Evolutionary conservation across 169 alveolate genomes (phyloP).

Genomic region (Cryptosporidium sp.): DNA sequence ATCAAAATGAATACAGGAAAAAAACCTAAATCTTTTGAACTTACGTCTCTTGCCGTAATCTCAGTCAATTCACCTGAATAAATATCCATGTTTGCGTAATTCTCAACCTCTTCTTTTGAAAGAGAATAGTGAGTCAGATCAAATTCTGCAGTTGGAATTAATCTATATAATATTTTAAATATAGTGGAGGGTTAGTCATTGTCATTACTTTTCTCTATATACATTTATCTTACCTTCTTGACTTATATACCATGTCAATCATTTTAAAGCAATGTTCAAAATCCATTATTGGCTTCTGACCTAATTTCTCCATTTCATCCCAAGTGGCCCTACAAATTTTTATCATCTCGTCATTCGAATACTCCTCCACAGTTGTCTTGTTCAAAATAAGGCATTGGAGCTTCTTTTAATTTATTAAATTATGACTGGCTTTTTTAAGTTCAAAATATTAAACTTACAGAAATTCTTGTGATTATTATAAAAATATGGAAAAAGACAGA

Average conservation of each 20-base stretch:
- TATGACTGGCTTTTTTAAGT: not conserved
- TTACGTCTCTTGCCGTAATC: slow-evolving; percentile 37
- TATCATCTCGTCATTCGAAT: slow-evolving; percentile 26
- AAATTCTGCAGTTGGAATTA: slow-evolving; percentile 65
- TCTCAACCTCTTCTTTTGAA: slow-evolving; percentile 17
- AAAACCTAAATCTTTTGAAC: not conserved
- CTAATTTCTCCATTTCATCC: slow-evolving; percentile 21
- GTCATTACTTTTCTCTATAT: not conserved
- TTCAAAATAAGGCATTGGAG: not conserved
- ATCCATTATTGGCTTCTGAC: not conserved
- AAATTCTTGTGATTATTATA: not conserved
- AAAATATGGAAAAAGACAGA: not conserved
- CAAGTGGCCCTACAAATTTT: slow-evolving; percentile 20
- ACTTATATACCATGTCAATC: slow-evolving; percentile 26
- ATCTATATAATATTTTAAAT: slow-evolving; percentile 9
- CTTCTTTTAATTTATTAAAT: not conserved
- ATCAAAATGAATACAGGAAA: not conserved
- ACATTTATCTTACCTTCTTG: slow-evolving; percentile 53
- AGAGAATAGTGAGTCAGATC: slow-evolving; percentile 36
- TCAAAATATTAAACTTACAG: not conserved
- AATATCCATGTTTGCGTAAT: slow-evolving; percentile 39
- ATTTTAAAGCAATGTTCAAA: slow-evolving; percentile 5
- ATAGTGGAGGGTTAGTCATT: not conserved
- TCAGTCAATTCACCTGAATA: slow-evolving; percentile 29
- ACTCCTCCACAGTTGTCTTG: slow-evolving; percentile 9